Evolutionary conservation across 2,329 filamentous ascomycete genomes (phyloP).

Genomic region (Madurella mycetomatis): DNA sequence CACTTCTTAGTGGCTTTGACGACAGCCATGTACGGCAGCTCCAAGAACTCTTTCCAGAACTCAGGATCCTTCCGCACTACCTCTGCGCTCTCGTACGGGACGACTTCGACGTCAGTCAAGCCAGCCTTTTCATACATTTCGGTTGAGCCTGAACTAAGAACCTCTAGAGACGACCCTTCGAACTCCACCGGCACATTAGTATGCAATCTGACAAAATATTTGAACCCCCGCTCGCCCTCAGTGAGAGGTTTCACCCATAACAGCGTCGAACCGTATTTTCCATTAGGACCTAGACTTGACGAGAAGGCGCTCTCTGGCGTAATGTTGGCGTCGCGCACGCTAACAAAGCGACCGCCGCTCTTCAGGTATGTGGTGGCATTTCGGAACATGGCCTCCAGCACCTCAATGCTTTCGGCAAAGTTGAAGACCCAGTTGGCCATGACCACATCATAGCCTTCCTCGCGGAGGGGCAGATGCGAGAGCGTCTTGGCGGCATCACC

Average conservation of each 20-base stretch:
- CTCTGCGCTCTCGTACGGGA: neutral
- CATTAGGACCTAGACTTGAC: neutral
- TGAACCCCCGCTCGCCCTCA: neutral
- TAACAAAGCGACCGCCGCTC: constrained; percentile 20
- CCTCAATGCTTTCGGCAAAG: constrained; percentile 8
- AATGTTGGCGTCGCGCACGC: constrained; percentile 15
- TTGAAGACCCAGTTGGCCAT: constrained; percentile 22
- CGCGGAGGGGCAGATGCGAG: constrained; percentile 7
- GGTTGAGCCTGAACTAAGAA: constrained; percentile 8
- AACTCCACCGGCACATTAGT: constrained; percentile 11
- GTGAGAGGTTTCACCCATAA: neutral
- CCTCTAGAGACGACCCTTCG: constrained; percentile 6
- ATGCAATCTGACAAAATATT: constrained; percentile 6
- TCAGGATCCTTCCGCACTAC: neutral
- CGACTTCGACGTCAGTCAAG: constrained; percentile 1
- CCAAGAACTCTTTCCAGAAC: constrained; percentile 1
- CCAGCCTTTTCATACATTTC: constrained; percentile 11
- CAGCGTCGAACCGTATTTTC: constrained; percentile 1
- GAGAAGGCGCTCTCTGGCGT: too few species aligned
- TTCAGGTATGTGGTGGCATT: constrained; percentile 15
- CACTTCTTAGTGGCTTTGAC: neutral
- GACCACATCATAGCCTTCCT: constrained; percentile 20
- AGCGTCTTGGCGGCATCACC: constrained; percentile 17
- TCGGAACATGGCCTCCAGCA: constrained; percentile 19
- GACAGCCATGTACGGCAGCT: neutral